Base-by-base conservation (phyloP, 768 basidiomycete species). In the Tephrocybe rancida region DNA sequence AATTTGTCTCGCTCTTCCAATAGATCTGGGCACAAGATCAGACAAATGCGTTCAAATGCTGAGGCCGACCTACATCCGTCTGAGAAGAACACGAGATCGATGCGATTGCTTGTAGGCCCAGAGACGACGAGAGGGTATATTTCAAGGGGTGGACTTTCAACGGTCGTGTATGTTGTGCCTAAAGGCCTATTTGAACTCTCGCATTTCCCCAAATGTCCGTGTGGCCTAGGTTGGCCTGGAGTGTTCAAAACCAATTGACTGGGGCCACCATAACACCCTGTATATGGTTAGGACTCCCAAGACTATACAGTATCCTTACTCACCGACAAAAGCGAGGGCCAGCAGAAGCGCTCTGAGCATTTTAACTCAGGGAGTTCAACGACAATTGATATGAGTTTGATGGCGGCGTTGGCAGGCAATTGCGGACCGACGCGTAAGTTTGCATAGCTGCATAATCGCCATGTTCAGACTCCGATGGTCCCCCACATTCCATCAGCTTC, bases 21-120 rank as follows among this genome's bases (percentile, higher is more conserved):
- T 7, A 80, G 67, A 63, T 91, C 89, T 91, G 16, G 35, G 16
- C 13, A 27, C 18, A 24, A 16, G 8, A n/a, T 46, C 2, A 53
- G 18, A 10, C 3, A 18, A 32, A 21, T 39, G 9, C 3, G 13
- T 24, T 16, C 7, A 9, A 24, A n/a, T 4, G 7, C 16, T 16
- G 4, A 3, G 30, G 22, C 27, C 18, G 24, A 75, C 87, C 55
- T 66, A 90, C 89, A 91, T 29, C 90, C 89, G 57, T 91, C 88
- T 0, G 82, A 78, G 66, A 91, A 90, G 70, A 91, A 91, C 10
- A 88, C 82, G 8, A 92, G 70, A 69, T 90, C 84, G 22, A 90
- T 80, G 16, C 90, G 81, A 63, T 91, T 91, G 32, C 65, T 64
- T 10, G 83, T 76, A 7, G 81, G 73, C 0, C 89, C 89, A 27